These are phyloP conservation scores for Thinopyrum elongatum DNA, from an alignment of 176 grass and related monocot genomes.

Conservation along the genomic window DNA sequence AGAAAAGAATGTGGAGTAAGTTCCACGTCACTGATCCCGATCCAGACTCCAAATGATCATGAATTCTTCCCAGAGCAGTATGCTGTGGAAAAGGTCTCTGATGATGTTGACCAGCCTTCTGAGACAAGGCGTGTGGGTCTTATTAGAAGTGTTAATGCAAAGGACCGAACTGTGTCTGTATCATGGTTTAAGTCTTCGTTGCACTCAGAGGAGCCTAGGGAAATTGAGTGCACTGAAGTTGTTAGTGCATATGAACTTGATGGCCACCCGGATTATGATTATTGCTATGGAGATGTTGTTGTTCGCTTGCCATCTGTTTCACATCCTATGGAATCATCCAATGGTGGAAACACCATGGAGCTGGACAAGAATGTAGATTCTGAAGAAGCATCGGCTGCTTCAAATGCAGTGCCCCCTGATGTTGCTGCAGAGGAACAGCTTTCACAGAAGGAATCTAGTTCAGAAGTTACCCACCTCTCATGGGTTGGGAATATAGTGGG, in stretches of 20 bases:
- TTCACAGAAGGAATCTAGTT: slow-evolving; percentile 37
- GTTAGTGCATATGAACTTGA: slow-evolving; percentile 97
- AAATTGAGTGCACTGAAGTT: slow-evolving; percentile 65
- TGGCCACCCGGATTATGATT: slow-evolving; percentile 95
- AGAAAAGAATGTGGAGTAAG: slow-evolving; percentile 56
- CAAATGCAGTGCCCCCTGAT: slow-evolving; percentile 27
- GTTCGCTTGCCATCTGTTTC: slow-evolving; percentile 77
- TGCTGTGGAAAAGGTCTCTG: slow-evolving; percentile 67
- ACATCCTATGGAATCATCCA: slow-evolving; percentile 42
- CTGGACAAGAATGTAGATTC: slow-evolving; percentile 42
- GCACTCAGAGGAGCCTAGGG: slow-evolving; percentile 47
- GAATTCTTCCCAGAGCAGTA: slow-evolving; percentile 96
- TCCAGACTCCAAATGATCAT: slow-evolving; percentile 83
- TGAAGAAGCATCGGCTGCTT: slow-evolving; percentile 28
- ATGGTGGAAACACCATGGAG: slow-evolving; percentile 37
- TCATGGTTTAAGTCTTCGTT: slow-evolving; percentile 72
- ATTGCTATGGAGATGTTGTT: slow-evolving; percentile 89
- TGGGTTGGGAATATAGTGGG: slow-evolving; percentile 89
- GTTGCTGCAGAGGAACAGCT: slow-evolving; percentile 37
- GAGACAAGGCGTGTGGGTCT: slow-evolving; percentile 61
- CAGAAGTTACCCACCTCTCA: slow-evolving; percentile 51
- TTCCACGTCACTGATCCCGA: slow-evolving; percentile 76
- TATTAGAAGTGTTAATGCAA: slow-evolving; percentile 76
- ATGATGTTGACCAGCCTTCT: slow-evolving; percentile 74
- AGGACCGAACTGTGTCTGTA: slow-evolving; percentile 71